Base-by-base conservation (phyloP, 2,329 filamentous ascomycete species). In the Alternaria ethzedia region DNA sequence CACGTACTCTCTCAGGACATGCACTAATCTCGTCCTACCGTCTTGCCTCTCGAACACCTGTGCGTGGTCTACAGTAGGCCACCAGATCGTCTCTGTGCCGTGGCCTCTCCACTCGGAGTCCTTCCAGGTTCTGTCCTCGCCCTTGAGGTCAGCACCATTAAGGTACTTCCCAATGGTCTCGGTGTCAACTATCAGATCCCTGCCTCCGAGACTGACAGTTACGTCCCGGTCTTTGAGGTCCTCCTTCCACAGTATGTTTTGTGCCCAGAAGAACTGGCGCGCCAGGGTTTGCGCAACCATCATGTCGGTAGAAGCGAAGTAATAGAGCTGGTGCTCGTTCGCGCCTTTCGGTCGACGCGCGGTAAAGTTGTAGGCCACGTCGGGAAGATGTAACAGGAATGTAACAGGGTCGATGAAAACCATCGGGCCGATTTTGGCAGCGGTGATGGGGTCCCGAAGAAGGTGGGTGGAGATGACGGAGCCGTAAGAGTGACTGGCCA, bases 271-370 rank as follows among this genome's bases (percentile, higher is more conserved):
- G 79, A 93, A 92, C 70, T 89, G 85, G 4, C 90, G 82, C 0
- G 85, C 86, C 1, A 93, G 81, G 10, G 87, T 88, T 59, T 90
- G 85, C 10, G 90, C 86, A 3, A 91, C 88, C 3, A 88, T 88
- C 26, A 88, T 87, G 68, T 93, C 90, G 57, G 85, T 89, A 47
- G 85, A 87, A 6, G 88, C 90, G 74, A 91, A 92, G 70, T 90
- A 93, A 83, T 87, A 90, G 13, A 93, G 80, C 74, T 90, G 86
- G 82, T 87, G 89, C 77, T 93, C 89, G 65, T 90, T 91, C n/a
- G 90, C 89, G 2, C 60, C 56, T 10, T 56, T 58, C 1, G 78
- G 78, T 17, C 55, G 65, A 13, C 78, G 71, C 6, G 71, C 71
- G 59, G 79, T 73, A 58, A 93, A 92, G 78, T 92, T 93, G 82